phyloP scores from a whole-genome alignment of 2,329 filamentous ascomycete species.

The Pochonia chlamydosporia region DNA sequence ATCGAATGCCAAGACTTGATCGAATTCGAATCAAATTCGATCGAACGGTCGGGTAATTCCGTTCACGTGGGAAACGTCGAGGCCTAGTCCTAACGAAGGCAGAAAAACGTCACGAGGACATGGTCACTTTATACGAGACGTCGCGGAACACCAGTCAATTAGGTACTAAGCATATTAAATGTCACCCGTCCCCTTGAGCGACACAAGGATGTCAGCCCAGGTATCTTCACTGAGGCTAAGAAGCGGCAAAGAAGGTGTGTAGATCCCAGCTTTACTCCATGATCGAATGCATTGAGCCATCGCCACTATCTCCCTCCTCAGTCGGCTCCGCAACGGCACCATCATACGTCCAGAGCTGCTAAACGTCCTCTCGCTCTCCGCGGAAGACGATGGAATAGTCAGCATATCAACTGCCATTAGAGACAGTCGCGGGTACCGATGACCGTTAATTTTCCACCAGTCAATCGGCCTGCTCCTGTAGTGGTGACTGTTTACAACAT shows the following conservation, averaged over 20 bases:
- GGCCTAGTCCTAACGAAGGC: neutral
- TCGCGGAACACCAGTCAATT: neutral
- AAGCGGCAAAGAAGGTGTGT: conserved; percentile 4
- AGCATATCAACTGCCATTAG: conserved; percentile 9
- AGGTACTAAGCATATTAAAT: neutral
- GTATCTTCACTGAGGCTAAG: conserved; percentile 3
- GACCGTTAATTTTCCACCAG: conserved; percentile 6
- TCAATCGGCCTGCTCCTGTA: conserved; percentile 4
- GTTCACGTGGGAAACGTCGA: neutral
- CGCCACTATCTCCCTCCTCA: conserved; percentile 8
- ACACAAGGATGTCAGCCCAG: conserved; percentile 4
- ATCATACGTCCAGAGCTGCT: conserved; percentile 7
- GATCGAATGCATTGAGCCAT: conserved; percentile 8
- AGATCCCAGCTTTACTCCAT: conserved; percentile 7
- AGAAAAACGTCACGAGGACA: neutral
- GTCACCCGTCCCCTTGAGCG: conserved; percentile 1
- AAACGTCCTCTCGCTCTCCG: conserved; percentile 8
- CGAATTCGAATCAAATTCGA: neutral
- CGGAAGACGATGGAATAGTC: conserved; percentile 8
- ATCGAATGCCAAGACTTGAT: no score
- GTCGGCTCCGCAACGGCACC: conserved; percentile 5
- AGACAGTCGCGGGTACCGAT: conserved; percentile 8
- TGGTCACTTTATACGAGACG: neutral
- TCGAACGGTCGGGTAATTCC: neutral
- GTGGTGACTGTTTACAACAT: conserved; percentile 7